These are phyloP conservation scores for Epichloe gansuensis DNA, from an alignment of 2,329 filamentous ascomycete species.

Conservation along the genomic window DNA sequence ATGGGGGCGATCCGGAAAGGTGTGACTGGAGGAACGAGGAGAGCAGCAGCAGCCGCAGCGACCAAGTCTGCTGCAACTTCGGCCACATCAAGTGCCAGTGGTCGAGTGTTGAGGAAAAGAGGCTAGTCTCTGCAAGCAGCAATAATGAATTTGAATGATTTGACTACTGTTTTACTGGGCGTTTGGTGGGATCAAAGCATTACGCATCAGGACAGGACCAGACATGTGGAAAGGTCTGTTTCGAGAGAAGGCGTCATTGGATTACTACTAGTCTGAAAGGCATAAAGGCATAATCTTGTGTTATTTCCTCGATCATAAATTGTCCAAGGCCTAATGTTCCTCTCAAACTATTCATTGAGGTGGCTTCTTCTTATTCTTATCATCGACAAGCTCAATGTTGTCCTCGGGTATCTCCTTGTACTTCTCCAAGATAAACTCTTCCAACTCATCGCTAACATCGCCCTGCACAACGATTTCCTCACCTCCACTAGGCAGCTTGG, in stretches of 20 bases:
- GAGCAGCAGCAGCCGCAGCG: conserved; percentile 21
- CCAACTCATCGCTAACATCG: conserved; percentile 87
- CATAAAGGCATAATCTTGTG: neutral
- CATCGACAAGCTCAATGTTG: conserved; percentile 88
- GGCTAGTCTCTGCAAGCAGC: conserved; percentile 18
- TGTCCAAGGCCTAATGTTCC: conserved; percentile 1
- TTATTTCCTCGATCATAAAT: neutral
- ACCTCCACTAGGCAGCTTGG: conserved; percentile 70
- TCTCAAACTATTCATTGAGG: neutral
- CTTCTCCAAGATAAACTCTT: conserved; percentile 79
- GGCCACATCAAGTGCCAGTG: conserved; percentile 30
- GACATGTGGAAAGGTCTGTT: neutral
- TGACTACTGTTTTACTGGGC: neutral
- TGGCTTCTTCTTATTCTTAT: conserved; percentile 72
- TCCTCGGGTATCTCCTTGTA: conserved; percentile 87
- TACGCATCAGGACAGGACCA: neutral
- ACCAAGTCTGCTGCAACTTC: conserved; percentile 25
- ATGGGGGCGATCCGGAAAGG: conserved; percentile 42
- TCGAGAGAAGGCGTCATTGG: neutral
- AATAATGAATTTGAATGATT: neutral
- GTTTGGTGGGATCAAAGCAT: neutral
- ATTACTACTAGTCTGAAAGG: neutral
- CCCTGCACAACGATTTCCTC: conserved; percentile 98
- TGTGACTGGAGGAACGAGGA: conserved; percentile 36
- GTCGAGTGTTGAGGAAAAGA: conserved; percentile 43